A percentile compares a stretch with the other conserved stretches of the same genome.
phyloP scores from a whole-genome alignment of 768 basidiomycete species.

The Psilocybe sp. region DNA sequence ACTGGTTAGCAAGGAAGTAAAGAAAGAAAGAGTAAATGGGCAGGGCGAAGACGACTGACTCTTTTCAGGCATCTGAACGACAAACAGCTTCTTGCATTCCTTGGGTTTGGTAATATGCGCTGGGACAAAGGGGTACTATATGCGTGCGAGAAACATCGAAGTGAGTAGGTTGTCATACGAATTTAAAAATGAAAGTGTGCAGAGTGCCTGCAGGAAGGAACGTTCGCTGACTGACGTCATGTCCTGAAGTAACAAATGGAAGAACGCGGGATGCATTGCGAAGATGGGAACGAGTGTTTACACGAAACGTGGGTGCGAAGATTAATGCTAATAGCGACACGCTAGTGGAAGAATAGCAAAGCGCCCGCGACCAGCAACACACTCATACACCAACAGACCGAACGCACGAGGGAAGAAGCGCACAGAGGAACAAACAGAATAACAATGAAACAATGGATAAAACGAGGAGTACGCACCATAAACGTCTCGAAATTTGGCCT shows the following conservation, averaged over 20 bases:
- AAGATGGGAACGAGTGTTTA: neutral
- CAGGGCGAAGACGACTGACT: slow-evolving; percentile 52
- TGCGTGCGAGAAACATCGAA: neutral
- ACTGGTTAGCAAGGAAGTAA: neutral
- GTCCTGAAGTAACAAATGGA: too few relatives aligned
- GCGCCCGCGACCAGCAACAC: too few relatives aligned
- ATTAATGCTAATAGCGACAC: too few relatives aligned
- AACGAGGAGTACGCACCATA: slow-evolving; percentile 64
- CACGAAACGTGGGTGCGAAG: neutral
- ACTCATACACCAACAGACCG: neutral
- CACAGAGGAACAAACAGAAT: neutral
- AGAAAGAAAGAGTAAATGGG: neutral
- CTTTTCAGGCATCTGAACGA: slow-evolving; percentile 92
- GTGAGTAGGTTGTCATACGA: neutral
- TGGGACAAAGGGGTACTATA: slow-evolving; percentile 88
- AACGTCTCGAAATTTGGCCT: slow-evolving; percentile 98
- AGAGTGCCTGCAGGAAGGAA: neutral
- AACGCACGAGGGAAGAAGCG: neutral
- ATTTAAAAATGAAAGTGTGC: neutral
- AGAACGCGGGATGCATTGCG: too few relatives aligned
- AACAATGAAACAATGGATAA: neutral
- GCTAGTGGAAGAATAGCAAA: too few relatives aligned
- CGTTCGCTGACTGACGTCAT: neutral
- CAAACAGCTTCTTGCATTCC: slow-evolving; percentile 94
- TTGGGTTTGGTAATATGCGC: slow-evolving; percentile 98